phyloP scores from a whole-genome alignment of 2,329 filamentous ascomycete genomes.

The Sporothrix euskadiensis region DNA sequence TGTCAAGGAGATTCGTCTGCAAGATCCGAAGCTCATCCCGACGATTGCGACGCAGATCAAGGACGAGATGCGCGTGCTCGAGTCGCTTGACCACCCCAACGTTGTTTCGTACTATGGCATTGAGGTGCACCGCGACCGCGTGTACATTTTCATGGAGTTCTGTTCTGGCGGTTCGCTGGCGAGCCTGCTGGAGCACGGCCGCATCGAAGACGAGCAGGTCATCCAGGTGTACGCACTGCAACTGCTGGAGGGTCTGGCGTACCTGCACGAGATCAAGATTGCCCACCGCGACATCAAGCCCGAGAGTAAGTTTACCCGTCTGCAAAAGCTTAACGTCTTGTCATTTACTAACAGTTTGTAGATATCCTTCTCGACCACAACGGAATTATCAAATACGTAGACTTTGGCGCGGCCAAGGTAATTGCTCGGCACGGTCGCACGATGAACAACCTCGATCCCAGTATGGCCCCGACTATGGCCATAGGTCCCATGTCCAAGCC shows the following conservation, averaged over 20 bases:
- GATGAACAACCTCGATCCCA: constrained; percentile 43
- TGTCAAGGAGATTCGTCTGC: constrained; percentile 95
- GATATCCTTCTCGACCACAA: constrained; percentile 96
- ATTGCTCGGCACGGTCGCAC: constrained; percentile 93
- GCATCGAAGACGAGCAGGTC: constrained; percentile 96
- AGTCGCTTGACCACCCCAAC: constrained; percentile 94
- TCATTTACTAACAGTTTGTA: constrained; percentile 40
- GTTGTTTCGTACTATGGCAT: constrained; percentile 98
- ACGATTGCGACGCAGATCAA: constrained; percentile 91
- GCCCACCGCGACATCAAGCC: constrained; percentile 98
- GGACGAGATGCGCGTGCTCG: constrained; percentile 95
- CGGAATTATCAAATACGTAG: constrained; percentile 98
- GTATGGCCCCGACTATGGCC: constrained; percentile 52
- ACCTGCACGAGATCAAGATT: constrained; percentile 88
- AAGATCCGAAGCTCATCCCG: constrained; percentile 94
- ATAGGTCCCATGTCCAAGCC: constrained; percentile 51
- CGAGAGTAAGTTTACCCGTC: constrained; percentile 67
- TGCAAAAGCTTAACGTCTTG: background rate
- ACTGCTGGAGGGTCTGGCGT: constrained; percentile 88
- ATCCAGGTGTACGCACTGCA: constrained; percentile 96
- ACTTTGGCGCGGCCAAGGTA: constrained; percentile 96
- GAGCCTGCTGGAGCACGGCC: constrained; percentile 85
- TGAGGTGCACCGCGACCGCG: constrained; percentile 95
- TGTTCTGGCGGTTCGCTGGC: constrained; percentile 94
- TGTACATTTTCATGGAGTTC: constrained; percentile 99